Base-by-base conservation (phyloP, 257 asterid genomes). In the Cynanchum wilfordii region DNA sequence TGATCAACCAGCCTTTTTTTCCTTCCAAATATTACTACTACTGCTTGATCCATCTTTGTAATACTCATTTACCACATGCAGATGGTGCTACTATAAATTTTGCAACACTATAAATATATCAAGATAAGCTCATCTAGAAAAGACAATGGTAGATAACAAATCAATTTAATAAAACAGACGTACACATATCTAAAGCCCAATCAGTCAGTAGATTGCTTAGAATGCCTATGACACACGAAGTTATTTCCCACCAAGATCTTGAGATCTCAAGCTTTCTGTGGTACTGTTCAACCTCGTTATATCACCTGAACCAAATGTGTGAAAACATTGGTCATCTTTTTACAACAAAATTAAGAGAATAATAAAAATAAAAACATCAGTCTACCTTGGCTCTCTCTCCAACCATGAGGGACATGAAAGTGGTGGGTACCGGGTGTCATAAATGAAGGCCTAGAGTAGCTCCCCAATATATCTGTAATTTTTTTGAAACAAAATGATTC, bases 381-480 rank as follows among this genome's bases (percentile, higher is more conserved):
- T 44, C 66, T 63, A 70, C 77, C 78, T 47, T 66, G 71, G 76
- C 68, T 70, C 73, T 75, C 9, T 66, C 59, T 72, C 89, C 72
- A 75, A 89, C 95, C 96, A 59, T 79, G 85, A 78, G 86, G 84
- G 84, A 84, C 85, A 76, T 79, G 85, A 73, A 84, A 85, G 87
- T 84, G 83, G 78, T 79, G 83, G 57, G 81, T 82, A 68, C 89
- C 83, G 1, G 89, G 30, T 68, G 90, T 63, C 69, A 84, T 57
- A 74, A 84, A 89, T 66, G 87, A 86, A 77, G 91, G 79, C 83
- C 92, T 79, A 73, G 86, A 83, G 76, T 80, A 88, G 79, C 81
- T 85, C 75, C 82, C 96, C 78, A 90, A 78, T 75, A 90, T 77
- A 74, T 85, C 97, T 90, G 86, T 74, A 83, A 78, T 15, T 16